Evolutionary conservation across 305 asterid species (phyloP).

Genomic region (Lippia alba): DNA sequence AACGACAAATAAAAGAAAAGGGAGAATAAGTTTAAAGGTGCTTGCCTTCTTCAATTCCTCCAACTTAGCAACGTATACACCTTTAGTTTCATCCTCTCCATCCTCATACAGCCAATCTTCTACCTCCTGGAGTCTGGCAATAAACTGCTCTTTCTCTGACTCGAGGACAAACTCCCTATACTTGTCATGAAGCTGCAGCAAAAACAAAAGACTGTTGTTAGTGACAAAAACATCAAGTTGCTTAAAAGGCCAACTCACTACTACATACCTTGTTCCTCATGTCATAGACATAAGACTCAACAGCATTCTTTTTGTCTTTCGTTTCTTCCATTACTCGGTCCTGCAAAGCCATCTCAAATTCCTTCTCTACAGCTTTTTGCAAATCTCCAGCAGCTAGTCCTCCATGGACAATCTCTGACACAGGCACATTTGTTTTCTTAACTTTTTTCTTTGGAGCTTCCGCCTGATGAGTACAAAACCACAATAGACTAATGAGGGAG

Average conservation of each 20-base stretch:
- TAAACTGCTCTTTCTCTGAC: conserved; percentile 75
- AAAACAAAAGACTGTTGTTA: conserved; percentile 22
- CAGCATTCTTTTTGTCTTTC: conserved; percentile 95
- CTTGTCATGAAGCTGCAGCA: conserved; percentile 75
- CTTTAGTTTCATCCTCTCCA: conserved; percentile 97
- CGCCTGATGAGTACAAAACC: conserved; percentile 49
- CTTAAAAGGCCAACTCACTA: background rate
- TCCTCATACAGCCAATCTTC: conserved; percentile 98
- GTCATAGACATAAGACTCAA: conserved; percentile 94
- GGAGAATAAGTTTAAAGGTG: background rate
- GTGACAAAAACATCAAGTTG: background rate
- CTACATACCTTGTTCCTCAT: conserved; percentile 80
- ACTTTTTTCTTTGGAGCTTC: conserved; percentile 93
- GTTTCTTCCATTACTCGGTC: conserved; percentile 99
- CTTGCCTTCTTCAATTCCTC: conserved; percentile 91
- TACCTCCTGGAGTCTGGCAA: conserved; percentile 75
- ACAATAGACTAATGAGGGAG: background rate
- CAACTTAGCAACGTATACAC: conserved; percentile 87
- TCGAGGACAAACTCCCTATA: conserved; percentile 74
- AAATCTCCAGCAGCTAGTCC: conserved; percentile 71
- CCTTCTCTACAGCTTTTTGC: conserved; percentile 87
- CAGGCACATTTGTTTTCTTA: conserved; percentile 73
- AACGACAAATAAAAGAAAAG: background rate
- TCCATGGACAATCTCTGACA: conserved; percentile 75
- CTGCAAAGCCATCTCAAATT: conserved; percentile 98